These are phyloP conservation scores for Dactylellina leptospora DNA, from an alignment of 2,329 filamentous ascomycete genomes.

Conservation along the genomic window DNA sequence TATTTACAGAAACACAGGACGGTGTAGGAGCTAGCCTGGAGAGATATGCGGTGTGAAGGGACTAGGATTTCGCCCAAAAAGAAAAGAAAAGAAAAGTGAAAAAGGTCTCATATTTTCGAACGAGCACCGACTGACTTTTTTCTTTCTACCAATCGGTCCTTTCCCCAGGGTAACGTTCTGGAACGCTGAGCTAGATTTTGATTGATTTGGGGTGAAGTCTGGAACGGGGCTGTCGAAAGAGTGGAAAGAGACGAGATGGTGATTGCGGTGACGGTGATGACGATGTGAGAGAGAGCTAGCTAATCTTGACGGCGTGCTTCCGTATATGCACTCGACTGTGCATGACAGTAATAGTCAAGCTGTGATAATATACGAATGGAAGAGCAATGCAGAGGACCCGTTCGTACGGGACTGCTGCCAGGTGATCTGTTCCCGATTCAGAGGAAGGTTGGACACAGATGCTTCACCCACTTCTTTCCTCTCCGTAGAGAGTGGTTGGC, in stretches of 20 bases:
- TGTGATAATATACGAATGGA: no score
- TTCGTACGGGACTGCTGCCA: slow-evolving; percentile 36
- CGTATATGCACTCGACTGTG: slow-evolving; percentile 18
- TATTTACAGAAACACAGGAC: no score
- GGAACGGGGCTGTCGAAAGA: neutral
- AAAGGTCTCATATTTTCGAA: slow-evolving; percentile 10
- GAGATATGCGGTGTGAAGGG: slow-evolving; percentile 28
- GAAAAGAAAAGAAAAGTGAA: slow-evolving; percentile 1
- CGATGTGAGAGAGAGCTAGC: no score
- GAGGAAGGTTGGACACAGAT: slow-evolving; percentile 28
- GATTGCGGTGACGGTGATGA: no score
- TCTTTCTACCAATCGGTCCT: neutral
- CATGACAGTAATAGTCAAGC: no score
- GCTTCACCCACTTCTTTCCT: no score
- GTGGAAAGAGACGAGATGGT: slow-evolving; percentile 25
- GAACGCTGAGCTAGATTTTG: no score
- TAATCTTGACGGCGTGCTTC: no score
- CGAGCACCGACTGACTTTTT: neutral
- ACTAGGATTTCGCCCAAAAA: neutral
- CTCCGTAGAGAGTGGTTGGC: neutral
- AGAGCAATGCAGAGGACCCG: no score
- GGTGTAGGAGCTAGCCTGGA: neutral
- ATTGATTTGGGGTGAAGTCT: neutral
- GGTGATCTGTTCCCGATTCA: slow-evolving; percentile 52
- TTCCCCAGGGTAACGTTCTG: slow-evolving; percentile 7